Evolutionary conservation across 1,139 yeast genomes (phyloP).

Genomic region (Arxiozyma telluris): DNA sequence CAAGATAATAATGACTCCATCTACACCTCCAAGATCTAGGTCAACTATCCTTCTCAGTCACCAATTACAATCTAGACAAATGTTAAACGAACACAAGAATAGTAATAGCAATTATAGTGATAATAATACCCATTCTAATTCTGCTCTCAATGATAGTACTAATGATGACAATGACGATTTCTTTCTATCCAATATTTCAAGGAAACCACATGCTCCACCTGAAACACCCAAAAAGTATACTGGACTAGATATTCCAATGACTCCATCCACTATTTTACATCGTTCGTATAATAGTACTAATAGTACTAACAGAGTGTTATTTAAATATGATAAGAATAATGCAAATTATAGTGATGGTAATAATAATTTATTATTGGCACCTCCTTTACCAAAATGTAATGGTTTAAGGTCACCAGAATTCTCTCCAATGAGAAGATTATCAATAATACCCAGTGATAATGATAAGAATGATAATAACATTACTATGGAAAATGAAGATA

Average conservation of each 20-base stretch:
- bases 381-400: constrained; percentile 9
- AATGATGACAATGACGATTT: not conserved
- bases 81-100: not conserved
- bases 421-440: constrained; percentile 18
- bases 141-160: no score
- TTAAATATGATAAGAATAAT: constrained; percentile 7
- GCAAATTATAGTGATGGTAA: not conserved
- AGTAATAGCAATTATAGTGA: not conserved
- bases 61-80: not conserved
- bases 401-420: constrained; percentile 26
- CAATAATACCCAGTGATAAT: constrained; percentile 9
- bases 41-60: constrained; percentile 3
- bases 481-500: not conserved
- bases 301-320: no score
- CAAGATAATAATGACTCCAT: constrained; percentile 13
- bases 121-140: no score
- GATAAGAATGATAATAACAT: constrained; percentile 8
- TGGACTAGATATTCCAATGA: constrained; percentile 15
- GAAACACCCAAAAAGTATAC: constrained; percentile 9
- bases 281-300: constrained; percentile 1
- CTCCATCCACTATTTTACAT: constrained; percentile 17
- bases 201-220: constrained; percentile 4
- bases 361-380: constrained; percentile 4
- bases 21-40: constrained; percentile 29
- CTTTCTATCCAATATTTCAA: not conserved